phyloP scores from a whole-genome alignment of 805 yeast genomes.

The Candida awuae region DNA sequence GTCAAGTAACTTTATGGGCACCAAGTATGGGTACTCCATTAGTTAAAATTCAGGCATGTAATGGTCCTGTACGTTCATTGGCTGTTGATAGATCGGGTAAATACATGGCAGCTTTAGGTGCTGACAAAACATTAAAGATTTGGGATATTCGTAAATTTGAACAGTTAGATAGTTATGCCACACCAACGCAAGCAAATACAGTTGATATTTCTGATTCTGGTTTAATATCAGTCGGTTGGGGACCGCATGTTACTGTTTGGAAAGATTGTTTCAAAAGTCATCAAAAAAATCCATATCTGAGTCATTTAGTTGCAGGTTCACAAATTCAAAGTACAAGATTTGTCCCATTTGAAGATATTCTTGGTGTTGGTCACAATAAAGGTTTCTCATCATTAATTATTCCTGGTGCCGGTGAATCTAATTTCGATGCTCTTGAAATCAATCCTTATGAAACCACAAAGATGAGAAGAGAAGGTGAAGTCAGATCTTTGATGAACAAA shows the following conservation, averaged over 20 bases:
- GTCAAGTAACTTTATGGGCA: slow-evolving; percentile 89
- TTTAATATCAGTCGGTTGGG: slow-evolving; percentile 84
- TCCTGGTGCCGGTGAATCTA: slow-evolving; percentile 98
- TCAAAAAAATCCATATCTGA: slow-evolving; percentile 86
- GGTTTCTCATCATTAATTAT: slow-evolving; percentile 82
- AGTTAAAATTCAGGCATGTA: slow-evolving; percentile 68
- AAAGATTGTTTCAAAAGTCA: slow-evolving; percentile 65
- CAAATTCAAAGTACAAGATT: slow-evolving; percentile 59
- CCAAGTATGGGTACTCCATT: slow-evolving; percentile 82
- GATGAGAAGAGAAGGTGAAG: slow-evolving; percentile 92
- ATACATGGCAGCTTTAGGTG: slow-evolving; percentile 89
- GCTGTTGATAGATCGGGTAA: slow-evolving; percentile 87
- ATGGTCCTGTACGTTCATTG: slow-evolving; percentile 82
- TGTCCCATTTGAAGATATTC: slow-evolving; percentile 95
- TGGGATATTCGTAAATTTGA: slow-evolving; percentile 90
- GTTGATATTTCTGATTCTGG: slow-evolving; percentile 83
- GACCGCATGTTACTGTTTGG: slow-evolving; percentile 93
- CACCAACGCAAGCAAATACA: slow-evolving; percentile 80
- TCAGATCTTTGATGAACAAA: slow-evolving; percentile 75
- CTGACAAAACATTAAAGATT: slow-evolving; percentile 74
- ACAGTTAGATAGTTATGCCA: slow-evolving; percentile 59
- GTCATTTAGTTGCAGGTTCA: slow-evolving; percentile 74
- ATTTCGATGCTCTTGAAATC: slow-evolving; percentile 85
- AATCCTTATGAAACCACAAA: slow-evolving; percentile 89
- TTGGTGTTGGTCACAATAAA: slow-evolving; percentile 74